phyloP scores from a whole-genome alignment of 2,329 filamentous ascomycete genomes.

The Canariomyces notabilis region DNA sequence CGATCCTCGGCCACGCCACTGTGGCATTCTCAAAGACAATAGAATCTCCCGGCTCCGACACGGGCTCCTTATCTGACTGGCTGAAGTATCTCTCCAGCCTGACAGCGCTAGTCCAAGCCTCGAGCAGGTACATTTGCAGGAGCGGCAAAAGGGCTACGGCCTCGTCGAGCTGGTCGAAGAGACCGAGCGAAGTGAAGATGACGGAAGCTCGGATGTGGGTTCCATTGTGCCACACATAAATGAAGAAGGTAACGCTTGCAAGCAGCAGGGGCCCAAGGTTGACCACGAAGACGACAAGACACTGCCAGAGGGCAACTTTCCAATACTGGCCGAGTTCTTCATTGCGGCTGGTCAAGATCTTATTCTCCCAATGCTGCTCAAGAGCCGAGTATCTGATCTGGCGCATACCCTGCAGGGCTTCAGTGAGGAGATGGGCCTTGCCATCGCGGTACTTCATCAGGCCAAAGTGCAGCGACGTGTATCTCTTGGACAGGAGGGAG shows the following conservation, averaged over 20 bases:
- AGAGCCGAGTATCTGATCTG: slow-evolving; percentile 36
- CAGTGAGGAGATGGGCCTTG: slow-evolving; percentile 33
- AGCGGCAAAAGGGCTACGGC: slow-evolving; percentile 30
- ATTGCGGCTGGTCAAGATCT: slow-evolving; percentile 32
- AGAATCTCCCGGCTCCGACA: slow-evolving; percentile 23
- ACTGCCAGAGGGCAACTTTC: slow-evolving; percentile 29
- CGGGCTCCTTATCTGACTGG: slow-evolving; percentile 28
- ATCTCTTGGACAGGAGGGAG: slow-evolving; percentile 28
- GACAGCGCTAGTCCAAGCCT: slow-evolving; percentile 34
- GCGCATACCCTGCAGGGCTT: slow-evolving; percentile 35
- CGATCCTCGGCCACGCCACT: slow-evolving; percentile 32
- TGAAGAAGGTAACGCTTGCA: slow-evolving; percentile 29
- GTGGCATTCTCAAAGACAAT: slow-evolving; percentile 31
- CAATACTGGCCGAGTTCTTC: slow-evolving; percentile 34
- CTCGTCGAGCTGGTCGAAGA: slow-evolving; percentile 34
- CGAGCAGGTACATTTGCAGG: slow-evolving; percentile 32
- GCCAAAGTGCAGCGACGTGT: slow-evolving; percentile 30
- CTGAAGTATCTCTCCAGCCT: slow-evolving; percentile 32
- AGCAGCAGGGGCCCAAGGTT: slow-evolving; percentile 32
- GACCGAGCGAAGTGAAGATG: slow-evolving; percentile 33
- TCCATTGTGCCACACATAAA: slow-evolving; percentile 31
- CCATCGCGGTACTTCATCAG: slow-evolving; percentile 34
- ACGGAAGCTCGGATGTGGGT: slow-evolving; percentile 32
- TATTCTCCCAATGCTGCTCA: slow-evolving; percentile 32
- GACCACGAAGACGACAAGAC: slow-evolving; percentile 29